phyloP scores from a whole-genome alignment of 116 monocot species.

The Phalaenopsis hybrid region DNA sequence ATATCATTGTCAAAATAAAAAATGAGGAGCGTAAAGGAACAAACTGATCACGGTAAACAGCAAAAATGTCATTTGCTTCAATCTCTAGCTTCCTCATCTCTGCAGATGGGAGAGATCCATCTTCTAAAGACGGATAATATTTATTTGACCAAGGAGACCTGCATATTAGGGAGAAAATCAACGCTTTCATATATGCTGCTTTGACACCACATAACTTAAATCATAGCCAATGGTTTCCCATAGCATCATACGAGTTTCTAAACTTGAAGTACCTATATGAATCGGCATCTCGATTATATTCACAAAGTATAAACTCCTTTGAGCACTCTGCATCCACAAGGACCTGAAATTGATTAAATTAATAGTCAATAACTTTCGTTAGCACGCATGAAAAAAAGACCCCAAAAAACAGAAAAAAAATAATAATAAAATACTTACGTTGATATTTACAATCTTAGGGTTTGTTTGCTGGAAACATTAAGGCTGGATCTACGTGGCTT shows the following conservation, averaged over 20 bases:
- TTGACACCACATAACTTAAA: neutral
- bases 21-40: conserved; percentile 32
- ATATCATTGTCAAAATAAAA: conserved; percentile 5
- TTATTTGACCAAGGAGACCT: conserved; percentile 98
- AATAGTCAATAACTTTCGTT: neutral
- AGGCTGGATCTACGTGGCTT: no score
- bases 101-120: conserved; percentile 70
- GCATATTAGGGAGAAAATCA: neutral
- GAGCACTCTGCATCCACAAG: conserved; percentile 38
- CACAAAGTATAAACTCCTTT: conserved; percentile 90
- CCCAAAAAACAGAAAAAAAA: neutral
- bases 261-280: conserved; percentile 62
- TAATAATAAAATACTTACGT: no score
- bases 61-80: conserved; percentile 86
- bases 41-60: conserved; percentile 97
- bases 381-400: neutral
- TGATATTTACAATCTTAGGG: no score
- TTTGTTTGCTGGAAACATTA: no score
- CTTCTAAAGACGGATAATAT: conserved; percentile 73
- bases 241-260: neutral
- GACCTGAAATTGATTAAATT: conserved; percentile 35
- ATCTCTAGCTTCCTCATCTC: conserved; percentile 78
- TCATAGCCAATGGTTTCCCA: neutral
- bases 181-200: neutral
- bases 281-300: conserved; percentile 96